Evolutionary conservation across 768 basidiomycete genomes (phyloP), one percentile per base, ranked within the genome.

Genomic region (Lactarius quietus): DNA sequence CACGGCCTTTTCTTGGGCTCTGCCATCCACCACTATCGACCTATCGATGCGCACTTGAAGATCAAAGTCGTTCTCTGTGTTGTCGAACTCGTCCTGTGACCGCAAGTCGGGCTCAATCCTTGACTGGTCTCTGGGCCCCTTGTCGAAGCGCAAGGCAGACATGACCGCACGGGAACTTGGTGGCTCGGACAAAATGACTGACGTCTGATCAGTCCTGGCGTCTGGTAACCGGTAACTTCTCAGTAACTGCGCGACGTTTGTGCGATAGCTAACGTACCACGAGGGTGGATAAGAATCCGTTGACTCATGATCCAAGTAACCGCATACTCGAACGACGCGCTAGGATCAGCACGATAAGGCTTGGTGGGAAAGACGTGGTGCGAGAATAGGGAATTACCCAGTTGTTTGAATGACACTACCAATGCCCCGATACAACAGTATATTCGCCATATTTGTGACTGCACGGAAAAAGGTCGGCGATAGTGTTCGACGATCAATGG

Each of bases 241-340:
- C 23, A 17, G 60, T 48, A 23, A 52, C 26, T n/a, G 14, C 23
- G 18, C n/a, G 23, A 8, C 6, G 53, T 23, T 33, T 18, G 18
- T 23, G 35, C 31, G 1, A 35, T 43, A 17, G 38, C 31, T 31
- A 9, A 59, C 72, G 63, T 69, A 75, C 76, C 70, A 29, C 71
- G 73, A 29, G 75, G 72, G 48, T 76, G 74, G 54, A 76, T 75
- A 57, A 77, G 71, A 65, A 77, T 71, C 15, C 72, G 71, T 59
- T 77, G 76, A 64, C 72, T 73, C 76, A 72, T 75, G 66, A 75
- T 76, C 75, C 74, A 76, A 12, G 76, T 74, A 33, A 74, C 58
- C 3, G 72, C 72, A 60, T 76, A 77, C 48, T 70, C 78, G 20
- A 76, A 66, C 26, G 76, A 70, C 17, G 72, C 70, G 28, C 77